Percentiles rank a stretch among this genome's conserved stretches.
These are phyloP conservation scores for Pyrrhoderma noxium DNA, from an alignment of 1,284 basidiomycete genomes.

Conservation along the genomic window DNA sequence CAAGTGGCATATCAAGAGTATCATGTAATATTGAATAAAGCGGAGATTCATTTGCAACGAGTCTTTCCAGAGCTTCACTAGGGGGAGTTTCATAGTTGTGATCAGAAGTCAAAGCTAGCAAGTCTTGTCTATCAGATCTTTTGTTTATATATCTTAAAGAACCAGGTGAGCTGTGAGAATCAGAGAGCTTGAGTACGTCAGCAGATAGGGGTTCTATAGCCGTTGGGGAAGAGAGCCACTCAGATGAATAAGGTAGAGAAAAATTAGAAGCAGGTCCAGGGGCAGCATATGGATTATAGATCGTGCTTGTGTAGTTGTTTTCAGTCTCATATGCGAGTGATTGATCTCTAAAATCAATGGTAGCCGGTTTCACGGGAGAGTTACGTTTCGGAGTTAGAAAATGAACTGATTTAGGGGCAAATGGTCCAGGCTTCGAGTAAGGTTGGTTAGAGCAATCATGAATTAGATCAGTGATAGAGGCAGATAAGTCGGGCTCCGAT, in stretches of 20 bases:
- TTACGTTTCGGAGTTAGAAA: slow-evolving; percentile 2
- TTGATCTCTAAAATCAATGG: background rate
- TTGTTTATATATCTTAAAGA: no score
- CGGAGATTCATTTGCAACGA: no score
- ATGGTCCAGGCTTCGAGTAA: slow-evolving; percentile 3
- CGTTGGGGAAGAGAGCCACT: background rate
- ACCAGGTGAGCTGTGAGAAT: slow-evolving; percentile 20
- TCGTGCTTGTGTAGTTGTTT: background rate
- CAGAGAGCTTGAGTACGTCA: background rate
- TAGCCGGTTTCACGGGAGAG: background rate
- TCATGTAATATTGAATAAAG: no score
- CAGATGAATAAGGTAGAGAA: background rate
- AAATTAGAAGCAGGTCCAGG: slow-evolving; percentile 14
- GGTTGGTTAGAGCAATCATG: background rate
- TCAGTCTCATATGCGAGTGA: background rate
- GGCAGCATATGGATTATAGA: slow-evolving; percentile 11
- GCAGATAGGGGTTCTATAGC: no score
- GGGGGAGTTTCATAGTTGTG: no score
- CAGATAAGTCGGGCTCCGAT: background rate
- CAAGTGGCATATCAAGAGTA: no score
- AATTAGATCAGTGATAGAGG: background rate
- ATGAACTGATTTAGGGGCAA: slow-evolving; percentile 5
- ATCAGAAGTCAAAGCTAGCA: no score
- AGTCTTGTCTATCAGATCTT: no score
- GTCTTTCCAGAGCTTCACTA: no score